phyloP scores from a whole-genome alignment of 331 rosid genomes.

The Quercus lobata region DNA sequence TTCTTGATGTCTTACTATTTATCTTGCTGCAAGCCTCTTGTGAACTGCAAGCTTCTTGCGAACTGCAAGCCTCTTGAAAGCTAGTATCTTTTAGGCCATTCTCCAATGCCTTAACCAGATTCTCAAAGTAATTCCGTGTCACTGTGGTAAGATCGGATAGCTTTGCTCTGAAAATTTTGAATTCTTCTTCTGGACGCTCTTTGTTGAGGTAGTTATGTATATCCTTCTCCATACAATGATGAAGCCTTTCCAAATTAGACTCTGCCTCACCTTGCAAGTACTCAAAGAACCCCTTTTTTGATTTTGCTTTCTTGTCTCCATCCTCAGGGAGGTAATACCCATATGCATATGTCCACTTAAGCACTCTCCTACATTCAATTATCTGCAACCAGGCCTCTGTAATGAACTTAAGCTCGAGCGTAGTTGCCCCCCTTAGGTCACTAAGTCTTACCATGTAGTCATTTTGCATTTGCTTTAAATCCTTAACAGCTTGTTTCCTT shows the following conservation, averaged over 20 bases:
- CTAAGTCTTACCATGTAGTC: conserved; percentile 53
- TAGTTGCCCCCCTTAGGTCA: conserved; percentile 39
- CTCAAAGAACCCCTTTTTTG: conserved; percentile 68
- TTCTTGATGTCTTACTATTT: conserved; percentile 28
- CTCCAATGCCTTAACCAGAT: conserved; percentile 56
- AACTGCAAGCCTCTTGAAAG: conserved; percentile 28
- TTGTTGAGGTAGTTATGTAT: conserved; percentile 35
- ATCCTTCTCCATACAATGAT: conserved; percentile 55
- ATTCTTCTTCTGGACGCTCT: conserved; percentile 38
- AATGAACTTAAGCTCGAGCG: conserved; percentile 51
- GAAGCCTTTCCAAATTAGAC: conserved; percentile 57
- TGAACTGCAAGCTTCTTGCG: conserved; percentile 28
- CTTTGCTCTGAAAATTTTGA: conserved; percentile 59
- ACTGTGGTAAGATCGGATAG: conserved; percentile 56
- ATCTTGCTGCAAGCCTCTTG: conserved; percentile 34
- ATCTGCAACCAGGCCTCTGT: conserved; percentile 75
- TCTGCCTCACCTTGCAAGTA: conserved; percentile 82
- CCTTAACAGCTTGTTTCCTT: conserved; percentile 54
- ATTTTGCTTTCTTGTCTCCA: conserved; percentile 23
- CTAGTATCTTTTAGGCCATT: conserved; percentile 64
- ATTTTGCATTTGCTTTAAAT: conserved; percentile 46
- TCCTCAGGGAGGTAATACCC: conserved; percentile 67
- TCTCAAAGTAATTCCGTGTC: conserved; percentile 65
- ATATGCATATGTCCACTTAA: conserved; percentile 80
- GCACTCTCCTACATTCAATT: conserved; percentile 68